Conservation (phyloP, 1,284 basidiomycete genomes). For the Inonotus hispidus region DNA sequence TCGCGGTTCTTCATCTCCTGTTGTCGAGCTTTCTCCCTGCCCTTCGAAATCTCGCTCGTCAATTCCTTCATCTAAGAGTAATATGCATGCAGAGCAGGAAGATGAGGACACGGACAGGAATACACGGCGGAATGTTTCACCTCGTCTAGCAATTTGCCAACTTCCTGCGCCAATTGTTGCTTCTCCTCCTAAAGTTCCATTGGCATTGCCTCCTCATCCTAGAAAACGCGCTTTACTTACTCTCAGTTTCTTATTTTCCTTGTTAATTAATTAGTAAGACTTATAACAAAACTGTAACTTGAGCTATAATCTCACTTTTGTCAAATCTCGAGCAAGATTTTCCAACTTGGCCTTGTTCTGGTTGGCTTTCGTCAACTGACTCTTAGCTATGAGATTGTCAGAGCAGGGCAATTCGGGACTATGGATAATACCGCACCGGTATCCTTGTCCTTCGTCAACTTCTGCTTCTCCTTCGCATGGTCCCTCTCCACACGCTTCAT, state of each 20-base stretch:
- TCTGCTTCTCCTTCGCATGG: conserved; percentile 84
- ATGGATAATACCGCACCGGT: conserved; percentile 45
- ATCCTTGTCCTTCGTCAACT: conserved; percentile 81
- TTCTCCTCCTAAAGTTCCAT: conserved; percentile 62
- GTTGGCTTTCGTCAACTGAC: conserved; percentile 77
- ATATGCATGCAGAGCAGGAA: conserved; percentile 12
- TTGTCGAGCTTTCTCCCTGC: conserved; percentile 64
- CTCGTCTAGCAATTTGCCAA: conserved; percentile 80
- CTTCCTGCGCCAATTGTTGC: conserved; percentile 66
- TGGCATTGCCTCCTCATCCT: neutral
- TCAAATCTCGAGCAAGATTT: conserved; percentile 75
- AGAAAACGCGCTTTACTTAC: conserved; percentile 36
- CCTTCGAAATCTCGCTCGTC: conserved; percentile 71
- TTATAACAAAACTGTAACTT: neutral
- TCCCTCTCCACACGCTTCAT: conserved; percentile 77
- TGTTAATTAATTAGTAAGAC: conserved; percentile 9
- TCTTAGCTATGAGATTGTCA: conserved; percentile 44
- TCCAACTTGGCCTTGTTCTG: conserved; percentile 85
- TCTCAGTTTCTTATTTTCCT: conserved; percentile 82
- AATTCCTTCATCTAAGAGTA: conserved; percentile 58
- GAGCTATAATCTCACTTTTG: conserved; percentile 51
- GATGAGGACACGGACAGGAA: conserved; percentile 1
- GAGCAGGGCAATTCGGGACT: conserved; percentile 12
- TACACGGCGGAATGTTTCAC: conserved; percentile 32
- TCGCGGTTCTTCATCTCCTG: conserved; percentile 74